Conservation (phyloP, 139 green algal species). For the Chlamydomonas schloesseri region DNA sequence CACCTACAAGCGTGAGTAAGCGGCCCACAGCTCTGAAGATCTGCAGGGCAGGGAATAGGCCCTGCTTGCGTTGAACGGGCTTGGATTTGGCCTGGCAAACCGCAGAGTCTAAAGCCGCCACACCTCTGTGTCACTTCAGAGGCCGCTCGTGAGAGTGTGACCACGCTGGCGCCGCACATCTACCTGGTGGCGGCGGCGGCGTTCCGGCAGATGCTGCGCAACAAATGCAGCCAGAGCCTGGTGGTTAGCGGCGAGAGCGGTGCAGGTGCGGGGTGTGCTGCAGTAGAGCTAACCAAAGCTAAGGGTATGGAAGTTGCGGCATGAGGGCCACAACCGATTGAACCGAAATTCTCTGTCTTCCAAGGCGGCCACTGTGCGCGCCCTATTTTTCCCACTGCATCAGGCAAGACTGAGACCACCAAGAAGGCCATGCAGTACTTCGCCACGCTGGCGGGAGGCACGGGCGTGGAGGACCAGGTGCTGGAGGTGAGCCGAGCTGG, state of each 20-base stretch:
- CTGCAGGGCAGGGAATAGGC: too few species aligned
- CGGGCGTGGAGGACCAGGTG: conserved; percentile 79
- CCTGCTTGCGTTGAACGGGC: too few species aligned
- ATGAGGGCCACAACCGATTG: too few species aligned
- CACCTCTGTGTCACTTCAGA: not conserved
- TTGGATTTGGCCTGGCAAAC: too few species aligned
- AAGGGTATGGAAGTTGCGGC: too few species aligned
- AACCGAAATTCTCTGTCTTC: too few species aligned
- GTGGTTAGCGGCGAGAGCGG: conserved; percentile 68
- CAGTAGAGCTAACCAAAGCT: too few species aligned
- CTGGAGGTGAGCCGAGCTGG: conserved; percentile 56
- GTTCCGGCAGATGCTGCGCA: conserved; percentile 81
- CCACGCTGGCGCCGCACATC: conserved; percentile 76
- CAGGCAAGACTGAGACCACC: conserved; percentile 97
- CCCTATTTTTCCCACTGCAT: too few species aligned
- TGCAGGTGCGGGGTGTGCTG: conserved; percentile 50
- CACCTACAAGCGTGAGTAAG: conserved; percentile 73
- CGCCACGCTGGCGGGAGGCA: conserved; percentile 80
- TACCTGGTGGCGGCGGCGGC: conserved; percentile 85
- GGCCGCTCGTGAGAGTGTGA: conserved; percentile 5
- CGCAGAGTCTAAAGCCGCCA: too few species aligned
- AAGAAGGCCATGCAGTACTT: conserved; percentile 97
- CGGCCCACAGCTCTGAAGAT: too few species aligned
- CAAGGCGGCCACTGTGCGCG: too few species aligned
- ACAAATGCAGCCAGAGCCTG: conserved; percentile 62